Evolutionary conservation across 306 rosid species (phyloP).

Genomic region (Rosa chinensis): DNA sequence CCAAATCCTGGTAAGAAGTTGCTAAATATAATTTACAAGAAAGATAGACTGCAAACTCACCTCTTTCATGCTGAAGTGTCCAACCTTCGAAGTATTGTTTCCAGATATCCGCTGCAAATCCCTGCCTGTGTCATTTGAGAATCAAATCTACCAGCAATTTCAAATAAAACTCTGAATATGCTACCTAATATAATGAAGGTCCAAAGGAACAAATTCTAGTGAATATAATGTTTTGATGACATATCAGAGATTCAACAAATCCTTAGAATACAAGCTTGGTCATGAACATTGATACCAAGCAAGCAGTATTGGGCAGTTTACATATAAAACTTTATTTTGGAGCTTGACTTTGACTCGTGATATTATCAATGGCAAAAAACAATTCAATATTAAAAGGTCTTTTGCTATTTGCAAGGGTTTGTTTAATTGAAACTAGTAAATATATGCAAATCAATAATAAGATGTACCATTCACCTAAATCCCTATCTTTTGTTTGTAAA

Average conservation of each 20-base stretch:
- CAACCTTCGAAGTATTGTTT: conserved; percentile 62
- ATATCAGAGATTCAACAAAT: not conserved
- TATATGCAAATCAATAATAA: not conserved
- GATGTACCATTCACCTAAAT: not conserved
- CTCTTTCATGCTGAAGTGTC: conserved; percentile 54
- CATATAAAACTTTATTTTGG: not conserved
- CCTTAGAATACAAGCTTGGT: conserved; percentile 11
- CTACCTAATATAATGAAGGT: not conserved
- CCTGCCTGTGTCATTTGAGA: conserved; percentile 80
- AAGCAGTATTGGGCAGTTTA: not conserved
- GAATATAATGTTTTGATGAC: not conserved
- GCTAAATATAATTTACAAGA: not conserved
- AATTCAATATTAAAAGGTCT: not conserved
- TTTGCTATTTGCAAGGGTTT: not conserved
- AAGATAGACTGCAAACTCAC: conserved; percentile 33
- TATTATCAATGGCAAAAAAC: not conserved
- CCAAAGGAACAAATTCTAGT: not conserved
- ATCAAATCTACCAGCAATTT: conserved; percentile 49
- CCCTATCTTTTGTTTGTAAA: not conserved
- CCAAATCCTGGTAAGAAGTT: not conserved
- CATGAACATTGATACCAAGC: not conserved
- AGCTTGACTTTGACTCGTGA: not conserved
- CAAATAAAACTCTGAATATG: conserved; percentile 18
- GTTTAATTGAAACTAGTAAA: not conserved
- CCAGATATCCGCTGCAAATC: conserved; percentile 88